phyloP scores from a whole-genome alignment of 257 asterid genomes.

The Salvia miltiorrhiza region DNA sequence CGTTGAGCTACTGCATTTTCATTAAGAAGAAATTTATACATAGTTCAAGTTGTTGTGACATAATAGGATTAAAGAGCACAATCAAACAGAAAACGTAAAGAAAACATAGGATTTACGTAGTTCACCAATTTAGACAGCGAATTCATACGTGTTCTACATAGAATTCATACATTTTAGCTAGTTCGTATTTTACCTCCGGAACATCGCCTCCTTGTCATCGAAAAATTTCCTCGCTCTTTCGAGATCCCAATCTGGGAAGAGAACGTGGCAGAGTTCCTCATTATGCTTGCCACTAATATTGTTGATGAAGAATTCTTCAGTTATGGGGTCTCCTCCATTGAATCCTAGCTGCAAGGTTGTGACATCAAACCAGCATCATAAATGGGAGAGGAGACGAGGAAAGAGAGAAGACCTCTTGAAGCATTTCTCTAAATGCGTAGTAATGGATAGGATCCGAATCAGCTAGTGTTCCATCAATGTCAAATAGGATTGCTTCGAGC shows the following conservation, averaged over 20 bases:
- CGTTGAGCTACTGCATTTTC: not conserved
- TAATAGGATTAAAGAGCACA: not conserved
- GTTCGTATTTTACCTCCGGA: slow-evolving; percentile 47
- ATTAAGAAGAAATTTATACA: not conserved
- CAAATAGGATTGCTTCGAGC: slow-evolving; percentile 69
- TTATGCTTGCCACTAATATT: slow-evolving; percentile 65
- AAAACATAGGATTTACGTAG: too few species aligned
- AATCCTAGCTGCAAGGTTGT: slow-evolving; percentile 61
- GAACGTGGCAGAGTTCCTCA: slow-evolving; percentile 57
- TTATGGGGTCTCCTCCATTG: slow-evolving; percentile 71
- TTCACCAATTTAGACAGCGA: too few species aligned
- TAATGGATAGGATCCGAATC: slow-evolving; percentile 87
- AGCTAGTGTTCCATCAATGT: slow-evolving; percentile 72
- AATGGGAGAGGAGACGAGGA: not conserved
- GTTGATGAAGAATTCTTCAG: slow-evolving; percentile 62
- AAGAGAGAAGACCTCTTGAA: slow-evolving; percentile 58
- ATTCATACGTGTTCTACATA: too few species aligned
- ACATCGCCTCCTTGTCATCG: slow-evolving; percentile 73
- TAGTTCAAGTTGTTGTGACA: too few species aligned
- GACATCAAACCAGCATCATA: not conserved
- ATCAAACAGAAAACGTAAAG: too few species aligned
- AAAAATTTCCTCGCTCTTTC: slow-evolving; percentile 49
- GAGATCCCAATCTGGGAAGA: slow-evolving; percentile 76
- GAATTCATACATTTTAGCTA: too few species aligned
- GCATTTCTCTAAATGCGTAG: slow-evolving; percentile 79